Base-by-base conservation (phyloP, 768 basidiomycete species). In the Hortiboletus campestris region DNA sequence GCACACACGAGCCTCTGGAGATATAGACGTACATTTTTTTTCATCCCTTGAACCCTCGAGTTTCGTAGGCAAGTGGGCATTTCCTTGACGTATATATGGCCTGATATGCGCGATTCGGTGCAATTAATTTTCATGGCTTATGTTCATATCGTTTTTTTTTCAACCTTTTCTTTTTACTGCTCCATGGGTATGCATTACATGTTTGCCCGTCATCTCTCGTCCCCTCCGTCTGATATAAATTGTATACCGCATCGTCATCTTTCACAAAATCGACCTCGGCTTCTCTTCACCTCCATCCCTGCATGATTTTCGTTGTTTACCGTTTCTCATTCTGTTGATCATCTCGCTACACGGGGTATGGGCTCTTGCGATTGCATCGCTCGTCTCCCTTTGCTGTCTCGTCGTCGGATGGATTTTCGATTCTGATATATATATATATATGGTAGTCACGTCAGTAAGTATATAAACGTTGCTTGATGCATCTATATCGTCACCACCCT, bases 1-100 rank as follows among this genome's bases (percentile, higher is more conserved):
- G 86, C 73, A 89, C 89, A 59, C 88, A 91, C 76, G 89, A 94
- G 77, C 89, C 89, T 39, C 72, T 92, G 75, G 91, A 93, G 72
- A 85, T 92, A 79, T 91, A 78, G 62, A 73, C 46, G 41, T 38
- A 29, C 22, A 22, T 13, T 45, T 38, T 40, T 43, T 38, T 28
- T 14, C 50, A 35, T 42, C 41, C 35, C 22, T 36, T 31, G 42
- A 51, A 40, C 35, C 40, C 22, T 5, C 16, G 31, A 17, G 25
- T 47, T 59, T 57, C 46, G 53, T 60, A 60, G 57, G 62, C 60
- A 56, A 57, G 62, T 59, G 60, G 65, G 58, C 46, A 53, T 56
- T 50, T 58, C 49, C 19, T 46, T 19, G 46, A 51, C 58, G 52
- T 67, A 62, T 70, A 49, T 64, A 56, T 58, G 59, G 25, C 59